These are phyloP conservation scores for Xylaria palmicola DNA, from an alignment of 495 filamentous ascomycete genomes.

Conservation along the genomic window DNA sequence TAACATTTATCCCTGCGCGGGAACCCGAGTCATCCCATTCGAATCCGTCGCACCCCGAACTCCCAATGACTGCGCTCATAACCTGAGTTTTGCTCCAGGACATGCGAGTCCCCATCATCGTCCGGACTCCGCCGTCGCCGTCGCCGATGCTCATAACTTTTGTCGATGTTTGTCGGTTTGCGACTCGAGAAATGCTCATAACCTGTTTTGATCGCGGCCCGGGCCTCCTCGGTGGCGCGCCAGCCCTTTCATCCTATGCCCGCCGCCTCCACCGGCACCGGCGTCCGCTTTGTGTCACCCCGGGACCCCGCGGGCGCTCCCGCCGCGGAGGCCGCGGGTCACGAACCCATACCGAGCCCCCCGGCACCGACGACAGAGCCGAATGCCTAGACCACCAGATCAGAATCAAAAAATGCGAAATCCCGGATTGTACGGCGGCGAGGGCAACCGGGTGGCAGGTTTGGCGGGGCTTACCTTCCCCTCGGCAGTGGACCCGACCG, in stretches of 20 bases:
- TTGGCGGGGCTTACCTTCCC: slow-evolving; percentile 11
- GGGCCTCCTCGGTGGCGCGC: not conserved
- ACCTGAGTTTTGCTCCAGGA: slow-evolving; percentile 1
- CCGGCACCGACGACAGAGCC: not conserved
- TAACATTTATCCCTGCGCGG: not conserved
- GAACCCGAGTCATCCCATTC: slow-evolving; percentile 3
- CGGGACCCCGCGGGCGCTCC: slow-evolving; percentile 7
- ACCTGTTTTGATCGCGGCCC: slow-evolving; percentile 2
- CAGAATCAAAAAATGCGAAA: not conserved
- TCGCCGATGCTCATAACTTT: slow-evolving; percentile 7
- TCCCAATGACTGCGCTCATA: slow-evolving; percentile 5
- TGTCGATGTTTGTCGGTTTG: not conserved
- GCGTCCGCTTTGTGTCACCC: slow-evolving; percentile 8
- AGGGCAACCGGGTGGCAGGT: not conserved
- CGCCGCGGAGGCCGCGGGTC: slow-evolving; percentile 1
- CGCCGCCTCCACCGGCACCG: not conserved
- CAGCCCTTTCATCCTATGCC: slow-evolving; percentile 13
- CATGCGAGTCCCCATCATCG: not conserved
- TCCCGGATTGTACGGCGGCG: not conserved
- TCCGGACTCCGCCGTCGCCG: slow-evolving; percentile 4
- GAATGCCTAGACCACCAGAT: too few relatives aligned
- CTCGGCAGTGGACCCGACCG: slow-evolving; percentile 8
- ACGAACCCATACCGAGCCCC: not conserved
- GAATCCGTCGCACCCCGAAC: not conserved
- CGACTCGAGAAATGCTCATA: too few relatives aligned